phyloP scores from a whole-genome alignment of 306 rosid species.

The Neltuma alba region DNA sequence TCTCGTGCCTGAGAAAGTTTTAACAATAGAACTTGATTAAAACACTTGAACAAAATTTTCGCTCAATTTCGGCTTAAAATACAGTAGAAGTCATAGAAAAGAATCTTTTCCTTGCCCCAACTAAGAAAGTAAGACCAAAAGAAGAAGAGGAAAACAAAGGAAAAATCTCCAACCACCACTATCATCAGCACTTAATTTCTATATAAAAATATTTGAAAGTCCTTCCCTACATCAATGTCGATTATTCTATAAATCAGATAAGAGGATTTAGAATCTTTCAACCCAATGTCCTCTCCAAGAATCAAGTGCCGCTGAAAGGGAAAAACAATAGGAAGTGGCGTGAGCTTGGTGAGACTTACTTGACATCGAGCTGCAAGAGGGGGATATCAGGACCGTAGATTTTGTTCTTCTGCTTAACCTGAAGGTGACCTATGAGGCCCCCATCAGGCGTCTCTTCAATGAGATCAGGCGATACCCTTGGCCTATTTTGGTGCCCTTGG shows the following conservation, averaged over 20 bases:
- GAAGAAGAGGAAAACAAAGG: background rate
- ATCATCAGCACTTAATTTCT: background rate
- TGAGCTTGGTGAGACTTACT: conserved; percentile 46
- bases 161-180: background rate
- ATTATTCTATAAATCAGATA: background rate
- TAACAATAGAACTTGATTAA: background rate
- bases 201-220: background rate
- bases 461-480: conserved; percentile 80
- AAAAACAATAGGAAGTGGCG: background rate
- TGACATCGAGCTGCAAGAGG: conserved; percentile 69
- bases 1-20: conserved; percentile 62
- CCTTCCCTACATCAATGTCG: background rate
- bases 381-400: conserved; percentile 84
- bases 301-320: background rate
- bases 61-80: background rate
- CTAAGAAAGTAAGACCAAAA: background rate
- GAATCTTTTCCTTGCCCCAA: background rate
- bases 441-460: conserved; percentile 69
- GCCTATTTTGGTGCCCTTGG: conserved; percentile 61
- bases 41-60: background rate
- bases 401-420: conserved; percentile 55
- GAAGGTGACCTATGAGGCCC: conserved; percentile 71
- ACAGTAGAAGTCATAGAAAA: background rate
- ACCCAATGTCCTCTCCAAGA: background rate
- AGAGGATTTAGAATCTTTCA: background rate